Evolutionary conservation across 1,139 yeast species (phyloP), one percentile per base, ranked within the genome.

Genomic region (Blastobotrys aristatus): DNA sequence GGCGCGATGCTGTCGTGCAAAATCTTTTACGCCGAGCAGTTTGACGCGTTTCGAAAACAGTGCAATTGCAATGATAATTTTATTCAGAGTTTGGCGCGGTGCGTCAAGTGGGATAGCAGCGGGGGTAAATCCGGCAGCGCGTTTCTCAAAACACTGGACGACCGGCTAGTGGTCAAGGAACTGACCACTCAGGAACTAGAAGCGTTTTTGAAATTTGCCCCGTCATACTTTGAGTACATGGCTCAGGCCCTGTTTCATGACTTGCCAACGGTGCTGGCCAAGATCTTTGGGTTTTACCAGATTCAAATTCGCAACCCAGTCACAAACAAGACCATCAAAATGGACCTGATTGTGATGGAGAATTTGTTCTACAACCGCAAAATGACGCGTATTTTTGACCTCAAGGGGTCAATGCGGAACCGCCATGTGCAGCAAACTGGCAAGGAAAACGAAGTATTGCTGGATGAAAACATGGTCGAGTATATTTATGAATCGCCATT

Each of bases 381-480:
- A 56, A 84, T 94, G 50, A 76, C 89, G 16, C 72, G 97, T 33
- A 89, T 92, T 40, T 94, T 92, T 67, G 99, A 94, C 66, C 75
- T 94, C 64, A 94, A 94, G 66, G 99, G 99, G 0, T 89, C 97
- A 0, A 92, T 94, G 98, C 73, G 98, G 53, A 94, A 94, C 65
- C 74, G 99, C 53, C 97, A 90, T 61, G 98, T 90, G 30, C 85
- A 92, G 57, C 96, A 90, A 64, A 94, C 98, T 0, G 99, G 98
- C 4, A 82, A 81, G 59, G 97, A 85, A 55, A 89, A 94, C 61
- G 97, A 94, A 65, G 99, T 94, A 1, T 70, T 94, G 34, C 68
- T 94, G 49, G 99, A 94, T 67, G 99, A 92, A 60, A 94, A 94
- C 61, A 92, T 94, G 97, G 95, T 94, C 55, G 99, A 94, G 64